These are phyloP conservation scores for Termitomyces sp. DNA, from an alignment of 768 basidiomycete genomes.

Conservation along the genomic window DNA sequence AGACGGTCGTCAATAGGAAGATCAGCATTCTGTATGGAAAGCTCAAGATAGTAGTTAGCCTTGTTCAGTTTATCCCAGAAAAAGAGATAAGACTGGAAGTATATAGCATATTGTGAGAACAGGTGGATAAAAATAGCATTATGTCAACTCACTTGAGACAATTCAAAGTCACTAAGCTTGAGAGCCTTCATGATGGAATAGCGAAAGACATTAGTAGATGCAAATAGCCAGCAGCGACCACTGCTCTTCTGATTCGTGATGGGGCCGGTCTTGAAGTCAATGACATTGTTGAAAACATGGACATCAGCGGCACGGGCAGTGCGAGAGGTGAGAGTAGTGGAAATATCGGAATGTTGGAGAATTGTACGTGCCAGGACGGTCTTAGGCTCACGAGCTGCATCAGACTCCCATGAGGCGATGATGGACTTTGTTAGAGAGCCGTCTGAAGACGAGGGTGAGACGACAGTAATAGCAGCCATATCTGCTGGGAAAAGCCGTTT, in stretches of 20 bases:
- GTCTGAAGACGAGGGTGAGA: conserved; percentile 43
- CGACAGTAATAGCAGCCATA: conserved; percentile 27
- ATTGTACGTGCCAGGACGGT: conserved; percentile 72
- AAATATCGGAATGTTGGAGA: conserved; percentile 64
- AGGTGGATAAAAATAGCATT: background rate
- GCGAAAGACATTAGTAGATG: conserved; percentile 82
- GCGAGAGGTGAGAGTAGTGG: conserved; percentile 58
- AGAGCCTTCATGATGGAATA: conserved; percentile 83
- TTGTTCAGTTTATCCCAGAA: conserved; percentile 98
- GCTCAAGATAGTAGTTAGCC: conserved; percentile 87
- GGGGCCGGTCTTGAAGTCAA: conserved; percentile 80
- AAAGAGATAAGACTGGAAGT: conserved; percentile 79
- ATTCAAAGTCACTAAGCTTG: conserved; percentile 84
- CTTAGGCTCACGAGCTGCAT: conserved; percentile 51
- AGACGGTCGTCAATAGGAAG: conserved; percentile 79
- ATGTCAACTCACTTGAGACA: conserved; percentile 64
- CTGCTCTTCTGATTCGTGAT: conserved; percentile 84
- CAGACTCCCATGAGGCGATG: conserved; percentile 64
- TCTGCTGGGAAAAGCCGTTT: conserved; percentile 20
- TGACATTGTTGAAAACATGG: conserved; percentile 78
- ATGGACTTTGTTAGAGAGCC: conserved; percentile 58
- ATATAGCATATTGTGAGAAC: conserved; percentile 1
- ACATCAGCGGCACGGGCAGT: conserved; percentile 54
- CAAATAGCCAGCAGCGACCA: conserved; percentile 95
- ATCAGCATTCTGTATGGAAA: conserved; percentile 76